Evolutionary conservation across 2,329 filamentous ascomycete genomes (phyloP).

Genomic region (Huntiella savannae): DNA sequence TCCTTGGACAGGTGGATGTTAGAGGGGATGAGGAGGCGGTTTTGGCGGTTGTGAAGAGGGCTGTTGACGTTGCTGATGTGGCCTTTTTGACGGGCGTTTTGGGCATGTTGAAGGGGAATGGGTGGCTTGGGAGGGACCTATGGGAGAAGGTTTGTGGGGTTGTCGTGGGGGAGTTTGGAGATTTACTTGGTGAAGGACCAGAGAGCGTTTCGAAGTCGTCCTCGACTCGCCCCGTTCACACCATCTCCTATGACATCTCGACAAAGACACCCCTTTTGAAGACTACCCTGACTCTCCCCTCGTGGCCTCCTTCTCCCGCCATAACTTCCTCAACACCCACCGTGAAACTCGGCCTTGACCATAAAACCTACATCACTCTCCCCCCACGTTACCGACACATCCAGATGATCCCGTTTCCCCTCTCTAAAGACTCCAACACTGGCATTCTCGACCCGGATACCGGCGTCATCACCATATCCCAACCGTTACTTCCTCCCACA

Average conservation of each 20-base stretch:
- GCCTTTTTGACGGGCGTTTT: no score
- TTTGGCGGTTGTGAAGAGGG: not conserved
- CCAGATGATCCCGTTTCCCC: not conserved
- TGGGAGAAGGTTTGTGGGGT: no score
- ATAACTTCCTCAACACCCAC: no score
- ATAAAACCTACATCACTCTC: not conserved
- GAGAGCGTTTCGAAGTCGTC: not conserved
- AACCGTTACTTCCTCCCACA: not conserved
- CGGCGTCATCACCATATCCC: not conserved
- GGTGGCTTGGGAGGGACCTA: no score
- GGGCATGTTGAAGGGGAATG: no score
- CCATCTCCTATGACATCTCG: no score
- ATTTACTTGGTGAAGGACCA: not conserved
- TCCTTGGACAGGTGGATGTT: not conserved
- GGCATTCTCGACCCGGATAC: not conserved
- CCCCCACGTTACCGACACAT: not conserved
- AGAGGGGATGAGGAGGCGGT: not conserved
- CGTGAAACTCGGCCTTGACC: not conserved
- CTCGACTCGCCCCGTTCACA: no score
- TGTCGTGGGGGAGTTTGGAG: not conserved
- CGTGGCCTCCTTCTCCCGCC: no score
- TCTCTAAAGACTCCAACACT: not conserved
- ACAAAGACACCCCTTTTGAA: no score
- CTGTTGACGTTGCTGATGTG: not conserved
- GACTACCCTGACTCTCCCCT: no score